Conservation (phyloP, 1,139 yeast genomes). For the Geotrichum klebahnii region DNA sequence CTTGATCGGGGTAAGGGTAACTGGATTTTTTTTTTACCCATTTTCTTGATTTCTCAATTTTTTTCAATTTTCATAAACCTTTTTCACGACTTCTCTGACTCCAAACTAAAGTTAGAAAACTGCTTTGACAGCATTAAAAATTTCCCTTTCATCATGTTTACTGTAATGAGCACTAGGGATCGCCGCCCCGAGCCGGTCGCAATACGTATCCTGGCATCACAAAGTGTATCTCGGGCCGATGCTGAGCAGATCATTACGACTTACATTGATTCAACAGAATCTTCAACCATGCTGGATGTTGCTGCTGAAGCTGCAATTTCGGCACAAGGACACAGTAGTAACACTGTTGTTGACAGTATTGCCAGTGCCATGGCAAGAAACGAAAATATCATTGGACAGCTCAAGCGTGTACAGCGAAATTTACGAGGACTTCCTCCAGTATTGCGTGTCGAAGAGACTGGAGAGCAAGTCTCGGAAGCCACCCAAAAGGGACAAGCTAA, state of each 20-base stretch:
- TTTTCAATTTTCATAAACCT: neutral
- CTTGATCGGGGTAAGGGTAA: conserved; percentile 1
- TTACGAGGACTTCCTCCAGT: conserved; percentile 70
- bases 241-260: conserved; percentile 45
- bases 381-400: conserved; percentile 50
- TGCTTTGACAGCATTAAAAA: neutral
- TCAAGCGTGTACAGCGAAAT: conserved; percentile 64
- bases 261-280: conserved; percentile 50
- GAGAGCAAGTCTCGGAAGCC: conserved; percentile 22
- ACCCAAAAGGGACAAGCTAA: conserved; percentile 8
- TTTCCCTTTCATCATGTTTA: neutral
- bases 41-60: neutral
- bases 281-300: conserved; percentile 10
- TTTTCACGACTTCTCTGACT: neutral
- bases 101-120: neutral
- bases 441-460: conserved; percentile 27
- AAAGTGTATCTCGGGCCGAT: conserved; percentile 35
- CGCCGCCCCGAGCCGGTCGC: conserved; percentile 27
- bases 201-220: conserved; percentile 29
- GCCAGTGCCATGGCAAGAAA: conserved; percentile 22
- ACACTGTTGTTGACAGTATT: conserved; percentile 13
- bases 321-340: conserved; percentile 16
- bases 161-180: neutral
- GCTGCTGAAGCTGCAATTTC: conserved; percentile 39
- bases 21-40: too few species aligned